phyloP scores from a whole-genome alignment of 2,329 filamentous ascomycete genomes.

The Fonsecaea nubica region DNA sequence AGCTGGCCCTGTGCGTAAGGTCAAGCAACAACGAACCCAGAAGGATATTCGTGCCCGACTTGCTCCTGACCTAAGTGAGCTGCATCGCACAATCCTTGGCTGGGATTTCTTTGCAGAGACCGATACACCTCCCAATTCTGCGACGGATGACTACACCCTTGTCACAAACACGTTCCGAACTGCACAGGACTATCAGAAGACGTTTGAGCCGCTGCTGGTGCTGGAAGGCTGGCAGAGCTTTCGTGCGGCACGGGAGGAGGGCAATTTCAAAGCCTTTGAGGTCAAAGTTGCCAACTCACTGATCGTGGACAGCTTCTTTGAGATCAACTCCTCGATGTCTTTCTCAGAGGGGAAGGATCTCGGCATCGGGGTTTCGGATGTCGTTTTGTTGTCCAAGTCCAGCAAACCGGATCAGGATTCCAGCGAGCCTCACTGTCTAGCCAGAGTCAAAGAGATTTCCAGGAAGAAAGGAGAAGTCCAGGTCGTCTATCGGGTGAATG shows the following conservation, averaged over 20 bases:
- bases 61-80: conserved; percentile 81
- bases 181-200: conserved; percentile 80
- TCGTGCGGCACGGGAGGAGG: conserved; percentile 82
- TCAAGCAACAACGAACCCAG: conserved; percentile 76
- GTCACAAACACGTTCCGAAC: conserved; percentile 81
- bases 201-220: conserved; percentile 86
- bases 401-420: conserved; percentile 71
- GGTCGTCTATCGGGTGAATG: conserved; percentile 78
- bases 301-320: conserved; percentile 89
- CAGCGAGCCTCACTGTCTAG: conserved; percentile 78
- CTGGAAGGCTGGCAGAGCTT: conserved; percentile 97
- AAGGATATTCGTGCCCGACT: conserved; percentile 95
- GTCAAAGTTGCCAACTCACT: conserved; percentile 87
- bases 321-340: conserved; percentile 84
- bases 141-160: conserved; percentile 71
- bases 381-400: conserved; percentile 81
- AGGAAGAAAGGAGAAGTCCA: conserved; percentile 83
- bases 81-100: conserved; percentile 84
- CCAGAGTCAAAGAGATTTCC: conserved; percentile 78
- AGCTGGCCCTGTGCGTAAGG: conserved; percentile 80
- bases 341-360: conserved; percentile 73
- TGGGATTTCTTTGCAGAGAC: conserved; percentile 96
- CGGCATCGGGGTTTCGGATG: conserved; percentile 80
- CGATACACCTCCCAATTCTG: conserved; percentile 78
- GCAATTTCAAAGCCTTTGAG: conserved; percentile 78